Percentiles rank a stretch among this genome's conserved stretches.
Evolutionary conservation across 208 protist genomes (phyloP).

Genomic region (Acanthamoeba healyi): DNA sequence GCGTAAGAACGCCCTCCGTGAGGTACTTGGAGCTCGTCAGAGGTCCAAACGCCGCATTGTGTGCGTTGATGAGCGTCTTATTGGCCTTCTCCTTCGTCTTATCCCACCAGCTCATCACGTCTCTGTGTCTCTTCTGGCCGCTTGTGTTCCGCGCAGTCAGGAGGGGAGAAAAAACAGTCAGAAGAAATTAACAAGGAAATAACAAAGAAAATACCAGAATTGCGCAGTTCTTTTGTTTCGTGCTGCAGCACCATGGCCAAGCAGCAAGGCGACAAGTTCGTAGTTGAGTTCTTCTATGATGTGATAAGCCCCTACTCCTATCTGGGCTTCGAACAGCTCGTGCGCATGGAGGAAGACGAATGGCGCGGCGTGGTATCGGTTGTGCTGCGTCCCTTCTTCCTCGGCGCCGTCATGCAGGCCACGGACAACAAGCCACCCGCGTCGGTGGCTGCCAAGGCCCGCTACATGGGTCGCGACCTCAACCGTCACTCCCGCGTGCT

Average conservation of each 20-base stretch:
- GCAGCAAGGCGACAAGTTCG: background rate
- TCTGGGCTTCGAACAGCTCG: constrained; percentile 58
- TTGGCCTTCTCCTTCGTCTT: constrained; percentile 78
- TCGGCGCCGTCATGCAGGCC: constrained; percentile 43
- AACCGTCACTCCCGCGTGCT: background rate
- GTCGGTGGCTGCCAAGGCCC: constrained; percentile 1
- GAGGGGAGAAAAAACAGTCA: background rate
- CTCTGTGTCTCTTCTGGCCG: background rate
- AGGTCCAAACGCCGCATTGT: constrained; percentile 80
- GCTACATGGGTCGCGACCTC: constrained; percentile 49
- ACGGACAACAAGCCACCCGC: constrained; percentile 55
- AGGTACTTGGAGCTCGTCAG: constrained; percentile 88
- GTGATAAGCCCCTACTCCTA: constrained; percentile 64
- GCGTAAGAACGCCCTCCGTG: constrained; percentile 89
- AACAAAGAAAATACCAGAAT: background rate
- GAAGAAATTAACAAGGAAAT: background rate
- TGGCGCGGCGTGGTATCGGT: constrained; percentile 23
- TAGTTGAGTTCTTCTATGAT: constrained; percentile 66
- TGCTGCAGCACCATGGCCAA: background rate
- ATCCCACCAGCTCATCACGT: constrained; percentile 32
- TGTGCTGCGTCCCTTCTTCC: constrained; percentile 50
- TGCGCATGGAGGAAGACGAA: background rate
- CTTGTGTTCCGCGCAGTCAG: background rate
- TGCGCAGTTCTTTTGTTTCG: background rate
- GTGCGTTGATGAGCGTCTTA: constrained; percentile 80